These are phyloP conservation scores for Gnomoniopsis sp. DNA, from an alignment of 2,329 filamentous ascomycete genomes.

Conservation along the genomic window DNA sequence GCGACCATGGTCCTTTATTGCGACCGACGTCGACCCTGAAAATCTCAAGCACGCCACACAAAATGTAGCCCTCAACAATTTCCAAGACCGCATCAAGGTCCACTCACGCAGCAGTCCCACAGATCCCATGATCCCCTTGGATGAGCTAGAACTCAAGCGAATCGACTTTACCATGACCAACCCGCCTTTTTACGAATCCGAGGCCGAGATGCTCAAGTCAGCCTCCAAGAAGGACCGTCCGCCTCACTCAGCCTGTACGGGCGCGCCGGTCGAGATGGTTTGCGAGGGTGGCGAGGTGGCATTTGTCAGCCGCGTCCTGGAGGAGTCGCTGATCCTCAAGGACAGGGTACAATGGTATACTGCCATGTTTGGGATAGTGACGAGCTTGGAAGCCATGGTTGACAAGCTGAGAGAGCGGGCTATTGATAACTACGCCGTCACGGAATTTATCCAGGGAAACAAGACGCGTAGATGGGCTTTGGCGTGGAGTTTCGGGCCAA, in stretches of 20 bases:
- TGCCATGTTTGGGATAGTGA: constrained; percentile 81
- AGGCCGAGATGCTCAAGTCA: constrained; percentile 63
- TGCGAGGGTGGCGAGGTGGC: constrained; percentile 72
- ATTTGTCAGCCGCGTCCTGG: constrained; percentile 75
- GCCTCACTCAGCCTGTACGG: constrained; percentile 72
- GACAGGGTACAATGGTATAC: constrained; percentile 80
- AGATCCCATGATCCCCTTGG: constrained; percentile 61
- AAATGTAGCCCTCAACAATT: constrained; percentile 65
- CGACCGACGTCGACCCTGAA: constrained; percentile 73
- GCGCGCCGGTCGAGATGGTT: constrained; percentile 82
- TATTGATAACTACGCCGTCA: constrained; percentile 77
- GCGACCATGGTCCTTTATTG: constrained; percentile 71
- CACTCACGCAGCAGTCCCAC: constrained; percentile 45
- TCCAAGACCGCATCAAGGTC: constrained; percentile 63
- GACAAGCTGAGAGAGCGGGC: constrained; percentile 52
- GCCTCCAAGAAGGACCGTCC: constrained; percentile 63
- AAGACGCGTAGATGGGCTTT: constrained; percentile 84
- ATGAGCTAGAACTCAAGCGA: constrained; percentile 42
- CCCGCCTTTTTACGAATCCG: constrained; percentile 86
- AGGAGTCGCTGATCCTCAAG: constrained; percentile 30
- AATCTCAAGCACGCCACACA: constrained; percentile 62
- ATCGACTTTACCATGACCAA: constrained; percentile 92
- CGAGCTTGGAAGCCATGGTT: constrained; percentile 62
- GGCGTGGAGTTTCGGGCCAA: constrained; percentile 76
- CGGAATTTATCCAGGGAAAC: constrained; percentile 71